Base-by-base conservation (phyloP, 2,329 filamentous ascomycete genomes). In the Pochonia chlamydosporia region DNA sequence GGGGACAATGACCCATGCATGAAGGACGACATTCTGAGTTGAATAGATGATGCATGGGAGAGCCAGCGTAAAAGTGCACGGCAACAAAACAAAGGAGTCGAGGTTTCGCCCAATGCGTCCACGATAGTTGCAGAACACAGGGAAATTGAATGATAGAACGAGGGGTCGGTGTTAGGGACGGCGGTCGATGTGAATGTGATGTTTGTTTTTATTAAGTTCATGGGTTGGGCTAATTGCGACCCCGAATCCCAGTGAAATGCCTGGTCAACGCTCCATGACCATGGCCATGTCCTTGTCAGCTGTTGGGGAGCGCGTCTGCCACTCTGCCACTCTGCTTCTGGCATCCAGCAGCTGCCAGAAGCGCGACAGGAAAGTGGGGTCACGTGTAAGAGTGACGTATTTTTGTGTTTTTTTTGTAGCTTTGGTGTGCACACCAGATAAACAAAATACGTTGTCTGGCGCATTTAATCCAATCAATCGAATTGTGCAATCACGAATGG, bases 21-120 rank as follows among this genome's bases (percentile, higher is more conserved):
- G 14, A 39, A 40, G 20, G 24, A 43, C 16, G 47, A 46, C 47
- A 49, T 49, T 23, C 20, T 43, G 43, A 30, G 28, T 24, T 43
- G 13, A 26, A 24, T 23, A 37, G 47, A 43, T 43, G 43, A 46
- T 25, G 24, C 47, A 49, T 49, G 39, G 43, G 47, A 36, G 35
- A 39, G 18, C 9, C 7, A 21, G 35, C 9, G 18, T 23, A 13
- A 20, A 3, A 16, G 1, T 39, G 0, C 13, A 5, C 3, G 23
- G n/a, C n/a, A 23, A 39, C 18, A 10, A 18, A 39, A 10, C 20
- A 39, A 23, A 5, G 8, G 20, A 13, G 1, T n/a, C 18, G 13
- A 28, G 20, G 23, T 45, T 13, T 18, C n/a, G 18, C 10, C 26
- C 9, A 28, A 18, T 16, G 6, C 14, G 21, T 42, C 23, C 24